Evolutionary conservation across 768 basidiomycete genomes (phyloP).

Genomic region (Kwoniella sp.): DNA sequence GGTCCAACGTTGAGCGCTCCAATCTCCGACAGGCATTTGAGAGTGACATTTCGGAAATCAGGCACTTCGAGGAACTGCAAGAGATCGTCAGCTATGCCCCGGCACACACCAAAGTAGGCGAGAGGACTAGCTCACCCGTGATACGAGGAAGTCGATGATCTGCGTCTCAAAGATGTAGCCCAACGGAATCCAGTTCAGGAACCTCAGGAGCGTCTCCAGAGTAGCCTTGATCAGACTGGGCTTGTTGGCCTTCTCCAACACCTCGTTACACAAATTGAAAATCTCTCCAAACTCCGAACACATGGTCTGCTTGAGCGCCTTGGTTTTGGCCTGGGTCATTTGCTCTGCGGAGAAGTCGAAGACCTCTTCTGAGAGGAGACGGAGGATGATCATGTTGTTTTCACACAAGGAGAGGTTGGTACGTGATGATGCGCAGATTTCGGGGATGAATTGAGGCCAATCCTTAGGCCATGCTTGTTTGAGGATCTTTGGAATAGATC

Average conservation of each 20-base stretch:
- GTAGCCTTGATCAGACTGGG: slow-evolving; percentile 90
- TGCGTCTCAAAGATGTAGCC: slow-evolving; percentile 99
- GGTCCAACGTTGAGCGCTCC: slow-evolving; percentile 90
- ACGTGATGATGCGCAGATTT: slow-evolving; percentile 95
- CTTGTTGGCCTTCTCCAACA: slow-evolving; percentile 95
- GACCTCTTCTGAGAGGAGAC: slow-evolving; percentile 95
- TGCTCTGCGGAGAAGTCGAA: slow-evolving; percentile 99
- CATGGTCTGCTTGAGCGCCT: slow-evolving; percentile 97
- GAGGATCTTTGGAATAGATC: slow-evolving; percentile 67
- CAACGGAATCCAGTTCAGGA: slow-evolving; percentile 98
- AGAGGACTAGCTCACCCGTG: slow-evolving; percentile 67
- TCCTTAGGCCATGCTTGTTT: slow-evolving; percentile 99
- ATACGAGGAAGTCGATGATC: slow-evolving; percentile 89
- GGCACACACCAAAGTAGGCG: neutral
- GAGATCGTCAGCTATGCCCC: slow-evolving; percentile 15
- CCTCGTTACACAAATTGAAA: slow-evolving; percentile 95
- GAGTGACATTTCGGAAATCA: slow-evolving; percentile 94
- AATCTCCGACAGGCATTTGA: slow-evolving; percentile 96
- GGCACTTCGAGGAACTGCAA: slow-evolving; percentile 91
- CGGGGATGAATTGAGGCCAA: slow-evolving; percentile 96
- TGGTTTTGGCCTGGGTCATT: slow-evolving; percentile 97
- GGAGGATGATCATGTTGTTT: slow-evolving; percentile 99
- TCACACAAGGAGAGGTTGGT: slow-evolving; percentile 95
- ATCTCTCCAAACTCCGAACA: slow-evolving; percentile 95
- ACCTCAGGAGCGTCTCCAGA: slow-evolving; percentile 88